A percentile compares a stretch with the other conserved stretches of the same genome.
phyloP scores from a whole-genome alignment of 495 filamentous ascomycete species.

The Penicillium egyptiacum region DNA sequence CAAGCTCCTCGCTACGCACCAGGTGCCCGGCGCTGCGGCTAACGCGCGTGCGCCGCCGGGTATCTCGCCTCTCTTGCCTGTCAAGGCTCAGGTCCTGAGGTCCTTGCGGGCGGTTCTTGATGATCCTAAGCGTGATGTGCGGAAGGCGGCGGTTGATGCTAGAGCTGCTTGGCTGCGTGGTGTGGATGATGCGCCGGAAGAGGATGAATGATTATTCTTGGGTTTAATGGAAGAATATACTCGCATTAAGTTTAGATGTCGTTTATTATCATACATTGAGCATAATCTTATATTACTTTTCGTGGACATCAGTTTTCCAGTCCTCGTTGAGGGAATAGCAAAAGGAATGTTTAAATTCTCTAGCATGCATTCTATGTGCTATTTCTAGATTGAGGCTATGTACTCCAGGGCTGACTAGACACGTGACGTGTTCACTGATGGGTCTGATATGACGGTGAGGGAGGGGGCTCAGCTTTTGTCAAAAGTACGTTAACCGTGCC shows the following conservation, averaged over 20 bases:
- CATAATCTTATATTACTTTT: not conserved
- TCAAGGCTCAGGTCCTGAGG: constrained; percentile 55
- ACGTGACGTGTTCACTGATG: no score
- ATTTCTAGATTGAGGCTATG: no score
- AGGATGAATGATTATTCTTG: constrained; percentile 43
- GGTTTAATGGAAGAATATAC: not conserved
- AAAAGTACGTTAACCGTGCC: no score
- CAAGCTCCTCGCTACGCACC: constrained; percentile 49
- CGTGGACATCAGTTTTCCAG: not conserved
- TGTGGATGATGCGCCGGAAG: constrained; percentile 61
- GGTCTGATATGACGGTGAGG: no score
- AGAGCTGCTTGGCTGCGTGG: constrained; percentile 60
- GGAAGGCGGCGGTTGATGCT: constrained; percentile 68
- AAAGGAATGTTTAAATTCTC: not conserved
- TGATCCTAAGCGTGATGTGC: constrained; percentile 66
- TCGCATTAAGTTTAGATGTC: not conserved
- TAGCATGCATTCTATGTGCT: not conserved
- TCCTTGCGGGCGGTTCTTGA: constrained; percentile 57
- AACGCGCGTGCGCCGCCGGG: constrained; percentile 36
- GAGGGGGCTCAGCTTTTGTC: no score
- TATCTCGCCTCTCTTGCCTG: constrained; percentile 55
- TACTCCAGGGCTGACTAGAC: no score
- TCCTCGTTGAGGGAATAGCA: not conserved
- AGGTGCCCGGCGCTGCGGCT: constrained; percentile 27
- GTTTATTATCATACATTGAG: not conserved